These are phyloP conservation scores for Brachypodium distachyon DNA, from an alignment of 202 grass and related monocot genomes.

Conservation along the genomic window DNA sequence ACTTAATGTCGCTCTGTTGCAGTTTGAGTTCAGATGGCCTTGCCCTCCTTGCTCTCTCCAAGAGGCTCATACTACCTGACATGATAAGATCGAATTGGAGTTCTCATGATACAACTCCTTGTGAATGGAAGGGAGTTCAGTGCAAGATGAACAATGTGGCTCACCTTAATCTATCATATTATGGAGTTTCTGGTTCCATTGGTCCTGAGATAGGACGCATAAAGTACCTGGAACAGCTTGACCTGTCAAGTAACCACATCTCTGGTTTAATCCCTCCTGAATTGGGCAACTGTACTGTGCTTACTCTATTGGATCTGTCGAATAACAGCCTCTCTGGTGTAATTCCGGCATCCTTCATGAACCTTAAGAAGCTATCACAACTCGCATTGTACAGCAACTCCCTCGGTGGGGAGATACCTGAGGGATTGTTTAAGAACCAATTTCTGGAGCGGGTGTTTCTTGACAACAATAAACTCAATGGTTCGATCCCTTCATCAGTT, in stretches of 20 bases:
- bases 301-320: conserved; percentile 43
- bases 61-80: conserved; percentile 22
- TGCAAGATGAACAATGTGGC: conserved; percentile 14
- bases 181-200: conserved; percentile 24
- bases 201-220: conserved; percentile 34
- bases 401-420: conserved; percentile 39
- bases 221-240: conserved; percentile 19
- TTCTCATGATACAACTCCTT: conserved; percentile 31
- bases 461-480: conserved; percentile 36
- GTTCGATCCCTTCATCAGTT: conserved; percentile 21
- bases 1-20: conserved; percentile 3
- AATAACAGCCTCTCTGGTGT: conserved; percentile 38
- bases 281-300: conserved; percentile 47
- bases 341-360: conserved; percentile 43
- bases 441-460: conserved; percentile 34
- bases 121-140: conserved; percentile 35
- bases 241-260: conserved; percentile 21
- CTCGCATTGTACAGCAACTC: conserved; percentile 33
- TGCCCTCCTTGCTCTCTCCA: conserved; percentile 32
- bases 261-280: conserved; percentile 37
- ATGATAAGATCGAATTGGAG: conserved; percentile 37
- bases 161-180: conserved; percentile 29
- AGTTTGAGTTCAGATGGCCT: conserved; percentile 42
- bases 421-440: conserved; percentile 34
- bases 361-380: conserved; percentile 30